These are phyloP conservation scores for Piromyces sp. DNA, from an alignment of 192 early-diverging fungal genomes.

Conservation along the genomic window DNA sequence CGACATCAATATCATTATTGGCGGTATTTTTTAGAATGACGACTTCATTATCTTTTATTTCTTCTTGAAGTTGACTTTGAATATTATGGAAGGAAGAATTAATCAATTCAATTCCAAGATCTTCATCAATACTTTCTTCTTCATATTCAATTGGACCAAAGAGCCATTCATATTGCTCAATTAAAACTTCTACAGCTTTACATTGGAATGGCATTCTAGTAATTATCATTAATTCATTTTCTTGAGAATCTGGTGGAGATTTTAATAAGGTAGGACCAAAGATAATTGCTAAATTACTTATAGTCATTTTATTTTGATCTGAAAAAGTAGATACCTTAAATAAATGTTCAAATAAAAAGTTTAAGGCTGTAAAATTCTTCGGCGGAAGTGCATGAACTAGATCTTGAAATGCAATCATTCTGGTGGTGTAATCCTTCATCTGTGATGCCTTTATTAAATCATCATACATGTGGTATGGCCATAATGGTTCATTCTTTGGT, in stretches of 20 bases:
- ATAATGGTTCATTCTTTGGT: constrained; percentile 19
- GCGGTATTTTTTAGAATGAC: background rate
- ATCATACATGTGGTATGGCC: constrained; percentile 22
- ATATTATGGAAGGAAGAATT: background rate
- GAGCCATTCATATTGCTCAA: constrained; percentile 32
- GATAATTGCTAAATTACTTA: background rate
- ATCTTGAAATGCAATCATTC: constrained; percentile 33
- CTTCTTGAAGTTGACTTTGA: background rate
- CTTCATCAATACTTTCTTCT: constrained; percentile 14
- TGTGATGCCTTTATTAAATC: constrained; percentile 21
- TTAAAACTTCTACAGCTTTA: constrained; percentile 21
- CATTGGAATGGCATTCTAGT: constrained; percentile 16
- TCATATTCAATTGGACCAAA: constrained; percentile 39
- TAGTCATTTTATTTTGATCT: background rate
- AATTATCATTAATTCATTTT: background rate
- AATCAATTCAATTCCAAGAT: background rate
- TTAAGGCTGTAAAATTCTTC: constrained; percentile 20
- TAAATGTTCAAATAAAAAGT: constrained; percentile 29
- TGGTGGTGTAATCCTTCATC: constrained; percentile 21
- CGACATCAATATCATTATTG: background rate
- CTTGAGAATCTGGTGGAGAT: background rate
- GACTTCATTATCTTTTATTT: background rate
- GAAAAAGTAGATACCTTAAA: background rate
- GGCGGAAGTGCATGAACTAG: constrained; percentile 25
- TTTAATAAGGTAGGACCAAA: background rate